Conservation (phyloP, 306 rosid species). For the Cercis canadensis region DNA sequence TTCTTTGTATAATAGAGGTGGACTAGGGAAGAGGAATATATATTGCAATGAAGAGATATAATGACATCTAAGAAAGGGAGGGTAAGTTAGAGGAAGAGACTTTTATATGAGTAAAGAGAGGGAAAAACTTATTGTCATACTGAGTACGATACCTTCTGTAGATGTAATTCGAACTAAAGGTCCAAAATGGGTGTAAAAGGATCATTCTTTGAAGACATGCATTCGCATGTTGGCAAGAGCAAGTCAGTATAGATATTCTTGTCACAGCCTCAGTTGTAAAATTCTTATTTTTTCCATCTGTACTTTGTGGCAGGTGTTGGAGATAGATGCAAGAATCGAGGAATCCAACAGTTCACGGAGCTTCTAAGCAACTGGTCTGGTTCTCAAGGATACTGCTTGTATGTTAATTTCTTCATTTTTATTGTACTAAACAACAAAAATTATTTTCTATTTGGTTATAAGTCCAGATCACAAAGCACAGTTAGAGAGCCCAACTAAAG, state of each 20-base stretch:
- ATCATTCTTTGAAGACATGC: neutral
- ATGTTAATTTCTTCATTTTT: constrained; percentile 37
- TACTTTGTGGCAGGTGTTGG: constrained; percentile 56
- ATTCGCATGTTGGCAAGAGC: constrained; percentile 7
- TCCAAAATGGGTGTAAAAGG: constrained; percentile 3
- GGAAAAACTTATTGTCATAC: neutral
- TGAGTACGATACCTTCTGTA: neutral
- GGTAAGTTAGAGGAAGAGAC: too few relatives aligned
- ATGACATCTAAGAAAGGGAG: neutral
- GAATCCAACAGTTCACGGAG: constrained; percentile 44
- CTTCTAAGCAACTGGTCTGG: constrained; percentile 66
- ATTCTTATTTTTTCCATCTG: constrained; percentile 30
- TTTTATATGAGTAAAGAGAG: neutral
- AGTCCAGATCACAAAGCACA: neutral
- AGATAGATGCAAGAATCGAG: constrained; percentile 56
- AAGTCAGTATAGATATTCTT: constrained; percentile 14
- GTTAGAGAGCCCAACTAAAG: neutral
- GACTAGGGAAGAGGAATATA: neutral
- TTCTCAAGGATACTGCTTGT: constrained; percentile 76
- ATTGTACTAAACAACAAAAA: constrained; percentile 4
- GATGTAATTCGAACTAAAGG: constrained; percentile 6
- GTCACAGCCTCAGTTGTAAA: neutral
- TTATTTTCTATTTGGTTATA: constrained; percentile 16
- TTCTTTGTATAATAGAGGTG: too few relatives aligned
- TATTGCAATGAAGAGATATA: neutral